Percentiles rank a stretch among this genome's conserved stretches.
Conservation (phyloP, 75 land plant genomes). For the Selaginella tamariscina region DNA sequence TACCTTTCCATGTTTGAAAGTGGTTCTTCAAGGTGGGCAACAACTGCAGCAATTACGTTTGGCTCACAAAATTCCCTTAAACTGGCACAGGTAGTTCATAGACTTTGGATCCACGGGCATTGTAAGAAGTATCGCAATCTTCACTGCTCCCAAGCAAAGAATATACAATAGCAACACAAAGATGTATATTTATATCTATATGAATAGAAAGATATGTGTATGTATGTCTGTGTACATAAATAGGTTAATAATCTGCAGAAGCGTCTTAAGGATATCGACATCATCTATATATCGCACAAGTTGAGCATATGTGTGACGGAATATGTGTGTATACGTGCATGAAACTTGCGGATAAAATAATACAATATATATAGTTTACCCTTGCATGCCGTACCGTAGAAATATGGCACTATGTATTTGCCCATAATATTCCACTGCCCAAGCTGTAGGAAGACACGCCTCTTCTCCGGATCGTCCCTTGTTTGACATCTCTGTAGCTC, state of each 20-base stretch:
- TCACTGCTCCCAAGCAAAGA: no score
- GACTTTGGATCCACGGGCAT: constrained; percentile 78
- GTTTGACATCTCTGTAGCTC: constrained; percentile 70
- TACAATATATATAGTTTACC: background rate
- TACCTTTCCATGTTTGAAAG: constrained; percentile 73
- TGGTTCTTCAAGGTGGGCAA: constrained; percentile 72
- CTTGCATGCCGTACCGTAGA: constrained; percentile 48
- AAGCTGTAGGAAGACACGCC: constrained; percentile 82
- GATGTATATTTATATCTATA: background rate
- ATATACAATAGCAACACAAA: no score
- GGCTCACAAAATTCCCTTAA: constrained; percentile 56
- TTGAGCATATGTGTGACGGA: background rate
- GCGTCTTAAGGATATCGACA: background rate
- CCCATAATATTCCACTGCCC: no score
- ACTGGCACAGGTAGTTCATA: constrained; percentile 47
- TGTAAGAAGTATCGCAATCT: constrained; percentile 76
- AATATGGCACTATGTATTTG: constrained; percentile 76
- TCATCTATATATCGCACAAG: background rate
- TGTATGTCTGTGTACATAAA: background rate
- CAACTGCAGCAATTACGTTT: constrained; percentile 51
- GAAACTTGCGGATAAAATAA: background rate
- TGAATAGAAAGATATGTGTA: no score
- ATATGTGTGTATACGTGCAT: background rate
- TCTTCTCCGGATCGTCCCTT: constrained; percentile 56
- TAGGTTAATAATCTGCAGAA: background rate